A percentile compares a stretch with the other conserved stretches of the same genome.
Conservation (phyloP, 2,329 filamentous ascomycete species). For the Nigrospora osmanthi region DNA sequence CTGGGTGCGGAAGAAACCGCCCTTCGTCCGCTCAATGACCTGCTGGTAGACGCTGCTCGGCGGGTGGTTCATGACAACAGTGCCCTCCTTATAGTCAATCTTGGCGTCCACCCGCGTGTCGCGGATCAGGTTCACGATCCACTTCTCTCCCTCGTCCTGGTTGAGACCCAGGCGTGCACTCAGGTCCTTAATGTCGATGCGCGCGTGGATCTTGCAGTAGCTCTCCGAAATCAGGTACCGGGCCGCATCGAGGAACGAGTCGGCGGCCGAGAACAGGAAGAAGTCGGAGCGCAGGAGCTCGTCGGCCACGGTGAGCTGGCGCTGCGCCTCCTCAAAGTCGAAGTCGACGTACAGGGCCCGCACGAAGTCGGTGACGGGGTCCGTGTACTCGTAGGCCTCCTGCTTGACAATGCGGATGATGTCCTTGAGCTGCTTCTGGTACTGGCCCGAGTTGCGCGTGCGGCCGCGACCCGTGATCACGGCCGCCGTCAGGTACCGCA, state of each 20-base stretch:
- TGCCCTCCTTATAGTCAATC: slow-evolving; percentile 98
- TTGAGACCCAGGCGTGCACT: slow-evolving; percentile 85
- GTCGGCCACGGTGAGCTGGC: slow-evolving; percentile 79
- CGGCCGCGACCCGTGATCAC: slow-evolving; percentile 90
- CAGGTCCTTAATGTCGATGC: slow-evolving; percentile 96
- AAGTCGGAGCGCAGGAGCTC: slow-evolving; percentile 90
- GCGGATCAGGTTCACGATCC: slow-evolving; percentile 98
- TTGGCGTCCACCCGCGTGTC: slow-evolving; percentile 97
- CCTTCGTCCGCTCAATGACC: slow-evolving; percentile 98
- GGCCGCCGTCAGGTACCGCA: slow-evolving; percentile 87
- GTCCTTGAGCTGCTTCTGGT: slow-evolving; percentile 99
- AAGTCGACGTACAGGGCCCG: slow-evolving; percentile 93
- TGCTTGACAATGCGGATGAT: slow-evolving; percentile 91
- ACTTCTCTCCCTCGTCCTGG: slow-evolving; percentile 97
- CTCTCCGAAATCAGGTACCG: slow-evolving; percentile 96
- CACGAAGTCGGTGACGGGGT: slow-evolving; percentile 93
- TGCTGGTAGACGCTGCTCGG: slow-evolving; percentile 98
- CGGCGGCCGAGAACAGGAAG: slow-evolving; percentile 80
- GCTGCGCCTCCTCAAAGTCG: slow-evolving; percentile 93
- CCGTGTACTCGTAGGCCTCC: slow-evolving; percentile 94
- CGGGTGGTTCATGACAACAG: slow-evolving; percentile 98
- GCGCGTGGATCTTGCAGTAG: slow-evolving; percentile 99
- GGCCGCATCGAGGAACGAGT: slow-evolving; percentile 87
- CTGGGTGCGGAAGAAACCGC: slow-evolving; percentile 96
- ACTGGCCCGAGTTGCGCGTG: slow-evolving; percentile 70